Evolutionary conservation across 257 asterid species (phyloP).

Genomic region (Plantago major): DNA sequence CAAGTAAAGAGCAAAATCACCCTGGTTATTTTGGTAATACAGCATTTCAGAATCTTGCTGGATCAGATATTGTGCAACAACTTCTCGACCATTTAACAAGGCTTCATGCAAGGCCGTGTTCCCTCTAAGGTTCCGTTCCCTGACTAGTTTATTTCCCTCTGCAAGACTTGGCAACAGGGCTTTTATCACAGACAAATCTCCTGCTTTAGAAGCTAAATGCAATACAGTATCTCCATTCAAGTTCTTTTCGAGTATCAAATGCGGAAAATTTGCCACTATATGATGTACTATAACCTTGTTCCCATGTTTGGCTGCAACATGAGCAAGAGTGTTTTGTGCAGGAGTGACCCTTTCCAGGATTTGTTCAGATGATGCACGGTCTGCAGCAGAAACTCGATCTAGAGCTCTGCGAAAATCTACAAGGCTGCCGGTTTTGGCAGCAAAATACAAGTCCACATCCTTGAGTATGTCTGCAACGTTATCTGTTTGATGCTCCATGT

Average conservation of each 20-base stretch:
- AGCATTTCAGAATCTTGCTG: constrained; percentile 9
- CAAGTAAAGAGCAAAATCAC: constrained; percentile 24
- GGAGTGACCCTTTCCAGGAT: constrained; percentile 17
- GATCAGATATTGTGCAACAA: constrained; percentile 19
- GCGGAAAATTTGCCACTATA: constrained; percentile 5
- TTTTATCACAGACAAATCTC: constrained; percentile 19
- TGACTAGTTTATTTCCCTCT: not conserved
- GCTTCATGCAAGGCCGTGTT: constrained; percentile 32
- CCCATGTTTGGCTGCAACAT: constrained; percentile 23
- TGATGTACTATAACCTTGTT: not conserved
- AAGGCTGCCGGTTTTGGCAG: constrained; percentile 20
- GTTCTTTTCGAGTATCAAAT: constrained; percentile 18
- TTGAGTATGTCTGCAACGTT: constrained; percentile 1
- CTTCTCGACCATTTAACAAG: not conserved
- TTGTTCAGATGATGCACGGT: not conserved
- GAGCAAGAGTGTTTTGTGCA: constrained; percentile 19
- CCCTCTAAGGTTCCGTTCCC: constrained; percentile 17
- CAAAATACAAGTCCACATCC: constrained; percentile 15
- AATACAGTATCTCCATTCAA: constrained; percentile 31
- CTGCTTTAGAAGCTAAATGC: constrained; percentile 39
- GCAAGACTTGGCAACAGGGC: not conserved
- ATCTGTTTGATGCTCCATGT: not conserved
- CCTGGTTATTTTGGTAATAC: constrained; percentile 16
- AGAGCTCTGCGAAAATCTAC: not conserved
- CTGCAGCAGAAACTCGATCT: constrained; percentile 10